A percentile compares a stretch with the other conserved stretches of the same genome.
These are phyloP conservation scores for Hygrophorus pudorinus DNA, from an alignment of 768 basidiomycete species.

Conservation along the genomic window DNA sequence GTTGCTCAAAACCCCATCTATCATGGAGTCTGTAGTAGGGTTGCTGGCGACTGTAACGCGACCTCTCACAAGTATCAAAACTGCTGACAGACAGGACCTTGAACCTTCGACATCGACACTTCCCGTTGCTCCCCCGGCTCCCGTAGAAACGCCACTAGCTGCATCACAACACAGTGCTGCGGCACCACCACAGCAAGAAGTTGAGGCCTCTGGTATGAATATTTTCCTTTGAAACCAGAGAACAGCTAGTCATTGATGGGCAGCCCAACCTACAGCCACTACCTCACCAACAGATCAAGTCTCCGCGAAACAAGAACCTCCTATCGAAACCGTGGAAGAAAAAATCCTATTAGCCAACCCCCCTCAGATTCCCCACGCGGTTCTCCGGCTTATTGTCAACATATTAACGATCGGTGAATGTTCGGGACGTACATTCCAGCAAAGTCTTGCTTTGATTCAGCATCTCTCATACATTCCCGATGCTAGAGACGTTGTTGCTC, in stretches of 20 bases:
- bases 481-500: constrained; percentile 79
- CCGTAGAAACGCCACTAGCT: not conserved
- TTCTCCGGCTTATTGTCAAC: constrained; percentile 90
- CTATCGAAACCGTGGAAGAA: constrained; percentile 32
- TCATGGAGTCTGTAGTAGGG: constrained; percentile 88
- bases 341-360: constrained; percentile 53
- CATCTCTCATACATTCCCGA: constrained; percentile 84
- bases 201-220: not conserved
- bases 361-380: constrained; percentile 76
- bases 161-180: constrained; percentile 1
- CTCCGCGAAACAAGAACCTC: constrained; percentile 13
- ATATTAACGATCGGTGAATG: constrained; percentile 97
- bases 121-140: constrained; percentile 2
- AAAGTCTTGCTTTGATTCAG: constrained; percentile 85
- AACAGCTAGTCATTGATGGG: not conserved
- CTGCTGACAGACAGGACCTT: constrained; percentile 26
- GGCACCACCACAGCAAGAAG: constrained; percentile 1
- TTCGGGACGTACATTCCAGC: constrained; percentile 91
- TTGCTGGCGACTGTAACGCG: constrained; percentile 84
- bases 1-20: constrained; percentile 76
- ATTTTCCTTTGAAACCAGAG: not conserved
- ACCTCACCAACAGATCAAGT: constrained; percentile 4
- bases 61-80: constrained; percentile 61
- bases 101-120: constrained; percentile 13
- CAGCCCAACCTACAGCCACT: not conserved